Evolutionary conservation across 768 basidiomycete genomes (phyloP), one percentile per base, ranked within the genome.

Genomic region (Kwoniella sp.): DNA sequence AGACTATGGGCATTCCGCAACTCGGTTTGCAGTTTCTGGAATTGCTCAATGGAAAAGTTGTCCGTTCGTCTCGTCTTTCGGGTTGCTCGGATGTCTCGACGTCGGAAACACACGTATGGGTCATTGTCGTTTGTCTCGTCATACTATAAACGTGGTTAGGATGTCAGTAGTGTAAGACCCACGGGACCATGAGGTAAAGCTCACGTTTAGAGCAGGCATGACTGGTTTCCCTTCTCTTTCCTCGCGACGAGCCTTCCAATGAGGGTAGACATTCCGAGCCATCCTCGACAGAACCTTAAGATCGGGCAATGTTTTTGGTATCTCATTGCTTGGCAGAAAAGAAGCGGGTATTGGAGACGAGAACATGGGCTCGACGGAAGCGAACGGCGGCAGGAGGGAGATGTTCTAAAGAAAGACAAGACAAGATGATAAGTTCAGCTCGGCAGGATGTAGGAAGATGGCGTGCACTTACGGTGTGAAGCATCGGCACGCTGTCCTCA

Each of bases 51-150:
- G 20, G 89, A 92, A 0, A 90, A 89, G 11, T 88, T 88, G 75
- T 98, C 94, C 0, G 90, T 90, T 15, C 93, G 89, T 8, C 95
- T 88, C 9, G 95, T 97, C 83, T 98, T 98, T 67, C 96, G 88
- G 51, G 92, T 86, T 2, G 91, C 88, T 79, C 98, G 98, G 81
- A 90, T 89, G 79, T 98, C 95, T 60, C 94, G 89, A 66, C 93
- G 86, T 38, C 96, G 87, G 85, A 99, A 99, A 82, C 96, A 99
- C 51, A 97, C 90, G 69, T 97, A 98, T 0, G 95, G 94, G 73
- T 95, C 93, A 70, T 85, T 85, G 52, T 88, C 88, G 79, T 96
- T 93, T 22, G 89, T 85, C 82, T 97, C 94, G 79, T 98, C 93
- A 73, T 86, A 89, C 90, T 91, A 65, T 15, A 71, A 31, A 31